Conservation (phyloP, 192 early-diverging fungal genomes). For the Dissophora globulifera region DNA sequence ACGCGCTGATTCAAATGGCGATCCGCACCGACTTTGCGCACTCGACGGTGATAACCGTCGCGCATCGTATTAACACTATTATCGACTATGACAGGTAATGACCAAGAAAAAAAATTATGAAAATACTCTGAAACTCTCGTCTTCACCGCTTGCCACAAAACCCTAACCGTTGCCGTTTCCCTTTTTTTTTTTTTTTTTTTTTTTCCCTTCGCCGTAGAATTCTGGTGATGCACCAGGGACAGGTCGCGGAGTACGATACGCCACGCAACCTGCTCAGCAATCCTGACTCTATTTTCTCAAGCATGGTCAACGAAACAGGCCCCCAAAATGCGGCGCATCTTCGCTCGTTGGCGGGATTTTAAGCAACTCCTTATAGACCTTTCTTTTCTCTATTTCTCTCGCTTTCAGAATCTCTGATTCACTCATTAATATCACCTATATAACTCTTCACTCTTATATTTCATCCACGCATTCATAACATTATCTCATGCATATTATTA, state of each 20-base stretch:
- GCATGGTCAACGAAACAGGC: conserved; percentile 85
- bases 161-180: not conserved
- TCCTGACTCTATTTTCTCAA: conserved; percentile 70
- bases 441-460: not conserved
- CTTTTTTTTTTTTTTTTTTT: not conserved
- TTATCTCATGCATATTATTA: not conserved
- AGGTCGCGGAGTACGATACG: conserved; percentile 83
- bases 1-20: conserved; percentile 77
- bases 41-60: conserved; percentile 76
- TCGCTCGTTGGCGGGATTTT: conserved; percentile 28
- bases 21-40: conserved; percentile 72
- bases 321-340: conserved; percentile 51
- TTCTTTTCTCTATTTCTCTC: not conserved
- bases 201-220: conserved; percentile 54
- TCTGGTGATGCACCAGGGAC: conserved; percentile 73
- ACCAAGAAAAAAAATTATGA: not conserved
- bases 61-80: conserved; percentile 79
- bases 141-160: not conserved
- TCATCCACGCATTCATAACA: not conserved
- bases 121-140: not conserved
- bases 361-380: no score
- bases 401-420: not conserved
- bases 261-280: conserved; percentile 74
- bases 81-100: conserved; percentile 57
- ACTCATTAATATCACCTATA: not conserved